A percentile compares a stretch with the other conserved stretches of the same genome.
phyloP scores from a whole-genome alignment of 2,329 filamentous ascomycete species.

The Colletotrichum trifolii region DNA sequence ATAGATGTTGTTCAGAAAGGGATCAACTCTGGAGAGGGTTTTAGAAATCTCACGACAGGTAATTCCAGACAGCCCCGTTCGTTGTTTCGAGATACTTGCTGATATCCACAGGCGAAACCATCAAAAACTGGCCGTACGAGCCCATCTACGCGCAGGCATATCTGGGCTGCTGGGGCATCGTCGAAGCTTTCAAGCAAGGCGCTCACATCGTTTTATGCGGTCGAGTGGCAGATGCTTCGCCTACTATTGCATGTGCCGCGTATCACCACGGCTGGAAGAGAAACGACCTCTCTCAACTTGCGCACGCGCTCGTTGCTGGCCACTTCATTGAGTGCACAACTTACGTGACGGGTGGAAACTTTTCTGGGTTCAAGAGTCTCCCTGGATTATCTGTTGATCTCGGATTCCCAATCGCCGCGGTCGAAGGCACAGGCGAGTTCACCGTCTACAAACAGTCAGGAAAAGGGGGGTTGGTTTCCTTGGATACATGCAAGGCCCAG shows the following conservation, averaged over 20 bases:
- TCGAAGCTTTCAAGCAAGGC: conserved; percentile 53
- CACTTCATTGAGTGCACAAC: conserved; percentile 63
- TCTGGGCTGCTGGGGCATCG: conserved; percentile 57
- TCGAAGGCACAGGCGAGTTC: conserved; percentile 56
- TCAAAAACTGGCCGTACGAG: conserved; percentile 37
- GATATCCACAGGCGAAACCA: conserved; percentile 1
- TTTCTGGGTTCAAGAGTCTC: conserved; percentile 58
- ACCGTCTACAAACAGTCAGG: conserved; percentile 59
- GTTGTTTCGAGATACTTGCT: neutral
- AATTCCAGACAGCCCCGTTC: neutral
- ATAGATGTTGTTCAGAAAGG: conserved; percentile 40
- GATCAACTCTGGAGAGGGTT: conserved; percentile 12
- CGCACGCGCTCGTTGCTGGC: conserved; percentile 57
- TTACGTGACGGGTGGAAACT: conserved; percentile 64
- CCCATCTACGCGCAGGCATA: conserved; percentile 56
- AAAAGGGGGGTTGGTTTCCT: conserved; percentile 39
- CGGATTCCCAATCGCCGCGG: conserved; percentile 61
- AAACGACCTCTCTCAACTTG: conserved; percentile 57
- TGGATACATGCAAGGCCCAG: conserved; percentile 49
- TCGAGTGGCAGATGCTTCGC: conserved; percentile 56
- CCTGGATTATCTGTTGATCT: conserved; percentile 48
- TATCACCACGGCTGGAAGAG: conserved; percentile 62
- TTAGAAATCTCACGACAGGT: conserved; percentile 30
- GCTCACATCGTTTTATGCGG: conserved; percentile 57
- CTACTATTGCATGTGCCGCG: conserved; percentile 62